These are phyloP conservation scores for Acanthochlamys bracteata DNA, from an alignment of 106 monocot genomes.

Conservation along the genomic window DNA sequence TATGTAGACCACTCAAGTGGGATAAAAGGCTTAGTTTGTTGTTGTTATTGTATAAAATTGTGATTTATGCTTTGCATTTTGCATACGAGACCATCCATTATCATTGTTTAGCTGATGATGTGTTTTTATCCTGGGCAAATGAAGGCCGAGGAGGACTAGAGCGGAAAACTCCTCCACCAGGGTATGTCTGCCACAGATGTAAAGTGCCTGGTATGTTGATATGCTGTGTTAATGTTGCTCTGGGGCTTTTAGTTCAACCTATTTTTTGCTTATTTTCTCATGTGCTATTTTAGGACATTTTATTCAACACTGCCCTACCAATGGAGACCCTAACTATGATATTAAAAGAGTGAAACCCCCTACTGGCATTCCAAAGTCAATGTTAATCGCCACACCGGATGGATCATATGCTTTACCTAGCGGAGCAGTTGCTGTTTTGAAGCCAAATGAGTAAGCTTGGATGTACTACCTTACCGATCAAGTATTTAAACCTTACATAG, in stretches of 20 bases:
- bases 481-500: neutral
- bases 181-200: conserved; percentile 96
- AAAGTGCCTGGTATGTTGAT: conserved; percentile 68
- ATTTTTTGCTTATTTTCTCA: neutral
- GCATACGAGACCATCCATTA: neutral
- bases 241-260: neutral
- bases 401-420: conserved; percentile 93
- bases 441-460: conserved; percentile 81
- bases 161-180: conserved; percentile 74
- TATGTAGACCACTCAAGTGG: no score
- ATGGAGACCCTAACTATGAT: conserved; percentile 81
- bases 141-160: conserved; percentile 54
- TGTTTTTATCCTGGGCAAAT: conserved; percentile 2
- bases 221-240: neutral
- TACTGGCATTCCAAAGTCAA: conserved; percentile 86
- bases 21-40: no score
- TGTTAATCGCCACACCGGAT: conserved; percentile 88
- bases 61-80: neutral
- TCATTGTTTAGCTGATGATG: neutral
- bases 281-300: conserved; percentile 56
- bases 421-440: conserved; percentile 91
- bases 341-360: conserved; percentile 73
- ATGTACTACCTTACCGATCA: neutral
- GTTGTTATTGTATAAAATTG: no score
- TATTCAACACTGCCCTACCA: conserved; percentile 92